These are phyloP conservation scores for Camelina neglecta DNA, from an alignment of 345 rosid genomes.

Conservation along the genomic window DNA sequence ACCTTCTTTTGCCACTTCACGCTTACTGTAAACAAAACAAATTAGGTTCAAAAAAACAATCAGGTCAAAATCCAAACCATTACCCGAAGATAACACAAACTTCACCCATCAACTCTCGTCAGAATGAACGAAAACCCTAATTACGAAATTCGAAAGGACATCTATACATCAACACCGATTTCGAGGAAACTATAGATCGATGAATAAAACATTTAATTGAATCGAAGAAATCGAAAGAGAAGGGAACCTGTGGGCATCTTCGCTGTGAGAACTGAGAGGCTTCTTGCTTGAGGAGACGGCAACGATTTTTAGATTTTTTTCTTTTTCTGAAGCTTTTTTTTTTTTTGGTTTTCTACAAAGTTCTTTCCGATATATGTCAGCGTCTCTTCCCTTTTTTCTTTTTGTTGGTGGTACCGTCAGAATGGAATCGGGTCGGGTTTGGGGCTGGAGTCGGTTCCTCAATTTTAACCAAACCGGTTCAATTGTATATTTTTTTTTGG, in stretches of 20 bases:
- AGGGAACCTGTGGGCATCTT: slow-evolving; percentile 68
- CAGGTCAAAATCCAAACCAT: slow-evolving; percentile 4
- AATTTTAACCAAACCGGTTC: background rate
- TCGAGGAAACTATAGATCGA: slow-evolving; percentile 5
- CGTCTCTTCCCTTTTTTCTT: slow-evolving; percentile 11
- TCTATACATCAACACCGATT: background rate
- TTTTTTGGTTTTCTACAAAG: slow-evolving; percentile 21
- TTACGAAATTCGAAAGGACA: slow-evolving; percentile 12
- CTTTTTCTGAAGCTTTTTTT: background rate
- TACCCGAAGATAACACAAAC: background rate
- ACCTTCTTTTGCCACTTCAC: slow-evolving; percentile 98
- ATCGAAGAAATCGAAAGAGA: slow-evolving; percentile 12
- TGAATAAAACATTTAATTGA: background rate
- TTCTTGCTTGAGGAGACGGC: slow-evolving; percentile 66
- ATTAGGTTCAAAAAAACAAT: slow-evolving; percentile 6
- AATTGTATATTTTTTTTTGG: too few relatives aligned
- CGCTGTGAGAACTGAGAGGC: slow-evolving; percentile 25
- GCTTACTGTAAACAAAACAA: slow-evolving; percentile 55
- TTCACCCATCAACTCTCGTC: background rate
- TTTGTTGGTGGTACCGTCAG: background rate
- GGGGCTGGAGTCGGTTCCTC: background rate
- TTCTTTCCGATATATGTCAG: background rate
- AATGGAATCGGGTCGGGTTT: slow-evolving; percentile 8
- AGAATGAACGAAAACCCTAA: slow-evolving; percentile 11
- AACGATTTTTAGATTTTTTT: slow-evolving; percentile 22